Conservation (phyloP, 129 eudicot genomes). For the sunflower (Helianthus annuus) region HanXRQr2.0-SUNRISE NC_035434.2:13992877-13993376, state of each 20-base stretch:
- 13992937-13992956: too few relatives aligned
- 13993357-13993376: too few relatives aligned
- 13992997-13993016: background rate
- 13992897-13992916: too few relatives aligned
- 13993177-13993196: slow-evolving; percentile 25
- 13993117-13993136: slow-evolving; percentile 10
- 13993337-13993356: background rate
- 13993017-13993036: background rate
- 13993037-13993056: background rate
- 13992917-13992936: too few relatives aligned
- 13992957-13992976: background rate
- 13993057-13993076: background rate
- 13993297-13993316: slow-evolving; percentile 23
- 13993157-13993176: slow-evolving; percentile 13
- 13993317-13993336: background rate
- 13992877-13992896: too few relatives aligned
- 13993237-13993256: slow-evolving; percentile 23
- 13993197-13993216: slow-evolving; percentile 21
- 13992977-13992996: background rate
- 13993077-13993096: background rate
- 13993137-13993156: slow-evolving; percentile 18
- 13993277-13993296: slow-evolving; percentile 36
- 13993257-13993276: slow-evolving; percentile 30
- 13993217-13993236: slow-evolving; percentile 23
- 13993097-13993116: slow-evolving; percentile 1